Percentiles rank a stretch among this genome's conserved stretches.
These are phyloP conservation scores for Acorus gramineus DNA, from an alignment of 106 monocot species.

Conservation along the genomic window DNA sequence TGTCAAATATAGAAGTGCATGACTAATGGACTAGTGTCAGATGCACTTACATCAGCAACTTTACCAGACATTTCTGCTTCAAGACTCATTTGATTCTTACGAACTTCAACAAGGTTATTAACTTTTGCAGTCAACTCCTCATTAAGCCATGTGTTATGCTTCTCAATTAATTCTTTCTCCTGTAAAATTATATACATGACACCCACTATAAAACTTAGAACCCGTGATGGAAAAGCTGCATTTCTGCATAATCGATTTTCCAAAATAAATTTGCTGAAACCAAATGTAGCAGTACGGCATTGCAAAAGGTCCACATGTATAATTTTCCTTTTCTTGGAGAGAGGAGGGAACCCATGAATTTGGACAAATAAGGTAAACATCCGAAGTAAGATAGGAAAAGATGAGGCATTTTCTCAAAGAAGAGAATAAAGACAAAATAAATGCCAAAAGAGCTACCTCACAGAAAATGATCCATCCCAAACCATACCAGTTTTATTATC, in stretches of 20 bases:
- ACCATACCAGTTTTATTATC: too few relatives aligned
- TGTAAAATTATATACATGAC: slow-evolving; percentile 10
- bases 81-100: slow-evolving; percentile 54
- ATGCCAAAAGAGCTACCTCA: neutral
- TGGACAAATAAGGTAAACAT: too few relatives aligned
- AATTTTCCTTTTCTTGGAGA: too few relatives aligned
- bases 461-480: too few relatives aligned
- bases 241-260: too few relatives aligned
- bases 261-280: too few relatives aligned
- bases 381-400: too few relatives aligned
- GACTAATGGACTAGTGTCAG: neutral
- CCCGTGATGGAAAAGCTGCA: too few relatives aligned
- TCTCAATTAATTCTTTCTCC: slow-evolving; percentile 89
- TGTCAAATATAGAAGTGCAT: too few relatives aligned
- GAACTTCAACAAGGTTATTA: slow-evolving; percentile 60
- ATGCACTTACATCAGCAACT: slow-evolving; percentile 54
- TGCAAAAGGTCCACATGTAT: too few relatives aligned
- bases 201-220: neutral
- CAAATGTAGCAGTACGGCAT: too few relatives aligned
- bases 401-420: neutral
- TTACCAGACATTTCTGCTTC: slow-evolving; percentile 59
- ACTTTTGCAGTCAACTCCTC: slow-evolving; percentile 74
- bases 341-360: too few relatives aligned
- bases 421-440: neutral
- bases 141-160: slow-evolving; percentile 90